Evolutionary conservation across 768 basidiomycete genomes (phyloP), one percentile per base, ranked within the genome.

Genomic region (Auriscalpium orientale): DNA sequence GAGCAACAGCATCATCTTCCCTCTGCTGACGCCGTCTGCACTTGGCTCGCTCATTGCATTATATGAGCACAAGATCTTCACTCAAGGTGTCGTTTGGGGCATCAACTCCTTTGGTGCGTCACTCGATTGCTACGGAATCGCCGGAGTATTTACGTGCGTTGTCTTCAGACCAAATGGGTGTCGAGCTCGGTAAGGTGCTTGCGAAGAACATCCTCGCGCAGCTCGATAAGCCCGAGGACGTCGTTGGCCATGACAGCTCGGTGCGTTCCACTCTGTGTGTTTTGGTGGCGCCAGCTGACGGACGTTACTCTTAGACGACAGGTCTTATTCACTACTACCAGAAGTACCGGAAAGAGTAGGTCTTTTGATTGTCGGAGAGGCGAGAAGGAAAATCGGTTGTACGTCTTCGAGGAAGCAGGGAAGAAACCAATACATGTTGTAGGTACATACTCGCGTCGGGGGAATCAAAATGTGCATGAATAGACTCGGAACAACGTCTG

Each of bases 51-150:
- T 97, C 54, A 89, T 97, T 67, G 91, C 89, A 15, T 66, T 97
- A 61, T 97, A 95, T 68, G 94, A 98, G 73, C 97, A 99, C 79
- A 99, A 99, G 79, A 97, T 99, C 68, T 98, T 98, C 72, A 89
- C 90, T 0, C 97, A 98, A 70, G 97, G 97, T 68, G 87, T 90
- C 46, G 79, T 98, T 56, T 98, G 94, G 95, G 95, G 95, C 22
- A 95, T 99, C 78, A 98, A 99, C 78, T 94, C 92, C 3, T 98
- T 92, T 69, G 95, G 91, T 91, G 53, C 36, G 81, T 70, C 3
- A 22, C 8, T 43, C 21, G 7, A n/a, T 46, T 8, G 45, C 9
- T 20, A 22, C 34, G 35, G 36, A 53, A 1, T 2, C 12, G 2
- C 21, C 48, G 34, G 46, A 37, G 43, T 18, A 21, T 43, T 13